Conservation (phyloP, 371 early-diverging fungal genomes). For the Hamiltosporidium tvaerminnensis region DNA sequence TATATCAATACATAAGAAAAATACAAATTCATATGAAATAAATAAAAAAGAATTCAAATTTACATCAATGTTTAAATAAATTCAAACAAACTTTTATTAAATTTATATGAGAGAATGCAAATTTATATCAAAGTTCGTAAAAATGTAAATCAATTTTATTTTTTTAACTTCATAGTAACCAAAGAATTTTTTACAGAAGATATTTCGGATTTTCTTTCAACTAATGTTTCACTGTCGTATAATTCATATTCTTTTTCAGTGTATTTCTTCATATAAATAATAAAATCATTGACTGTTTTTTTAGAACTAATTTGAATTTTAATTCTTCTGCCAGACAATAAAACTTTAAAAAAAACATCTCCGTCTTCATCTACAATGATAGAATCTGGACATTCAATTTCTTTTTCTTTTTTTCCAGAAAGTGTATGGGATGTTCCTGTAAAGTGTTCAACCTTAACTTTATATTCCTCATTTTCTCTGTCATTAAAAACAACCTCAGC, state of each 20-base stretch:
- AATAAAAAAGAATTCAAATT: no score
- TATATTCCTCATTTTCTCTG: conserved; percentile 12
- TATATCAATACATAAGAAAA: no score
- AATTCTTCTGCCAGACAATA: conserved; percentile 7
- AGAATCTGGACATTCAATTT: conserved; percentile 4
- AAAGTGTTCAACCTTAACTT: background rate
- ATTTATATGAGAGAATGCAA: no score
- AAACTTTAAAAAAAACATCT: conserved; percentile 17
- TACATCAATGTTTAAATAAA: no score
- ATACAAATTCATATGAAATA: no score
- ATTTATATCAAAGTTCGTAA: no score
- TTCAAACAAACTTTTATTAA: no score
- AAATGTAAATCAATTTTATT: no score
- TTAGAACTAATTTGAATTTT: conserved; percentile 6
- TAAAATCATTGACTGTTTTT: conserved; percentile 12
- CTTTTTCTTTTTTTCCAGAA: background rate
- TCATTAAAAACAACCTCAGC: conserved; percentile 13
- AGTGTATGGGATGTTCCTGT: conserved; percentile 2
- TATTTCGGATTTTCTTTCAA: background rate
- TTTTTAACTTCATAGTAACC: background rate
- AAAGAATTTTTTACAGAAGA: background rate
- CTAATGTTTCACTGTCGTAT: background rate
- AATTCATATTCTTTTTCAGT: background rate
- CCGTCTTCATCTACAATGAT: conserved; percentile 14
- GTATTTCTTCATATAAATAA: conserved; percentile 14